phyloP scores from a whole-genome alignment of 2,329 filamentous ascomycete genomes.

The Cercospora janseana region DNA sequence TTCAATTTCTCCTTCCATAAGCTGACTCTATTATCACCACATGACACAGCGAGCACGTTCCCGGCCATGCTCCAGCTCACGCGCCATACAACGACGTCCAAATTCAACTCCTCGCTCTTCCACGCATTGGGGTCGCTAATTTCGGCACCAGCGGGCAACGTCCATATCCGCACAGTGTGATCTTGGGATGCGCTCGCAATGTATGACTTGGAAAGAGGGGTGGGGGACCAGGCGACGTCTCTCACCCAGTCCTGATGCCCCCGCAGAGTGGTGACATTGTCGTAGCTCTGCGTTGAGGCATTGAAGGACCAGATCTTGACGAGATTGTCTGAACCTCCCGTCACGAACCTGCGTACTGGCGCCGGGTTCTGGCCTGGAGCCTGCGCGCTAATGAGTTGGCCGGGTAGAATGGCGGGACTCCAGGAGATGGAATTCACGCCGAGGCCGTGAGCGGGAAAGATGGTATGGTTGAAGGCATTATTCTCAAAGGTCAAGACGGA shows the following conservation, averaged over 20 bases:
- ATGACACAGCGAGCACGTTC: slow-evolving; percentile 90
- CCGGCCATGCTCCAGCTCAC: slow-evolving; percentile 98
- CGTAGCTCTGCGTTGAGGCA: slow-evolving; percentile 40
- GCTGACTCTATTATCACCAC: slow-evolving; percentile 93
- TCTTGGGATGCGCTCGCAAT: slow-evolving; percentile 95
- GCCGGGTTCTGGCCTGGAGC: slow-evolving; percentile 47
- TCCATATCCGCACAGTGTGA: slow-evolving; percentile 98
- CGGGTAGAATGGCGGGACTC: slow-evolving; percentile 82
- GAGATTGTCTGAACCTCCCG: slow-evolving; percentile 88
- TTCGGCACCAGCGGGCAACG: slow-evolving; percentile 47
- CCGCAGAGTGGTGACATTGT: slow-evolving; percentile 59
- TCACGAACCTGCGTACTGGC: slow-evolving; percentile 77
- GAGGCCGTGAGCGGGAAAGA: slow-evolving; percentile 87
- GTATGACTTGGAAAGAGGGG: slow-evolving; percentile 91
- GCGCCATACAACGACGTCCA: slow-evolving; percentile 88
- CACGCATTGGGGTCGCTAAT: slow-evolving; percentile 62
- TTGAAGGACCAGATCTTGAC: slow-evolving; percentile 92
- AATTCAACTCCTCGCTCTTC: slow-evolving; percentile 80
- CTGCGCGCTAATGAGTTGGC: slow-evolving; percentile 73
- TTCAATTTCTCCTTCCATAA: slow-evolving; percentile 98
- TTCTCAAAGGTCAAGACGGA: slow-evolving; percentile 96
- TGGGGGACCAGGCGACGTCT: slow-evolving; percentile 95
- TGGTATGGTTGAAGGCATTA: slow-evolving; percentile 84
- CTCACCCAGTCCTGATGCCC: slow-evolving; percentile 97
- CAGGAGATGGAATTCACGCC: slow-evolving; percentile 95